Base-by-base conservation (phyloP, 805 yeast genomes). In the Saturnispora dispora region DNA sequence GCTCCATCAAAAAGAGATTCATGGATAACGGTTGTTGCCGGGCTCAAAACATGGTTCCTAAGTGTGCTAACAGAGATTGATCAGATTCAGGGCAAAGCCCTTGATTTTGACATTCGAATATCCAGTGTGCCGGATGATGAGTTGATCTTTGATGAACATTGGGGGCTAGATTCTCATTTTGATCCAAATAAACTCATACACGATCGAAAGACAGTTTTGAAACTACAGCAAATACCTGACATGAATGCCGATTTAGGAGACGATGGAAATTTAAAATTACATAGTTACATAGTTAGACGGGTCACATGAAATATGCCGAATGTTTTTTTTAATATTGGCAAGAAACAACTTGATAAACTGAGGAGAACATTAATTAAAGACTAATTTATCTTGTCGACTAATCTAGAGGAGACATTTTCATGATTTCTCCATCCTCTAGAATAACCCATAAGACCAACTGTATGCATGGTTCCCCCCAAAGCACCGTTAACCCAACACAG, bases 401-500 rank as follows among this genome's bases (percentile, higher is more conserved):
- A 3, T 37, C 41, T 37, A 37, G 41, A 4, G 22, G 41, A 18
- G 22, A 10, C 23, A 37, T 5, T 37, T 37, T 37, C 41, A 37
- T 13, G 18, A 33, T 43, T 46, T 27, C 36, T 43, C 51, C 51
- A 48, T 6, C 51, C 51, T 25, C 51, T 33, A 6, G 51, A 48
- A 43, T 48, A 48, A 6, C 51, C 51, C 51, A 48, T 48, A 18
- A 48, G 47, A 48, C 51, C 51, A 35, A 43, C 47, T 13, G 51
- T 42, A 28, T 48, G 47, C 51, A 48, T 42, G 6, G 51, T 48
- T 17, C 51, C 51, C 18, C 51, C 51, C 25, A 48, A 40, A 22
- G 58, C 66, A 59, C 53, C 56, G 57, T 35, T 64, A 62, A 43
- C 60, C 65, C 37, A 59, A 50, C 20, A 55, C 44, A 62, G 46